Base-by-base conservation (phyloP, 805 yeast genomes). In the Candida fluviatilis region DNA sequence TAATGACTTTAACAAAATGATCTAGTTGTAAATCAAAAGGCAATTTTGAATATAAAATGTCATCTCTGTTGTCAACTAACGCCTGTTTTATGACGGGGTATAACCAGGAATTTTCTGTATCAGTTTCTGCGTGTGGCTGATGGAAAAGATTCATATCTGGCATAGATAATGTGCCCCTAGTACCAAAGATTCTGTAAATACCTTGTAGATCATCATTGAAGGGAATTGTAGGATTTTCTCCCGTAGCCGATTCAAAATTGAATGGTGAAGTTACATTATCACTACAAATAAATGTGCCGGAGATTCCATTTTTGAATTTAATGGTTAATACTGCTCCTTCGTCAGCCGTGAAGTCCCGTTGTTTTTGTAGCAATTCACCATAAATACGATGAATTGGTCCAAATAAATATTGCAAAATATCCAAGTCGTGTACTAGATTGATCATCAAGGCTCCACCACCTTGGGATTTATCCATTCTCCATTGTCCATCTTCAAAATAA, bases 361-460 rank as follows among this genome's bases (percentile, higher is more conserved):
- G 64, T 39, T 56, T 56, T 10, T 50, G 37, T 34, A 60, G 44
- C n/a, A 55, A 40, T 41, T 64, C 69, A 3, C 68, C 71, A 42
- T 61, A 64, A 3, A 65, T 62, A 33, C 51, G 54, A 14, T 55
- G 56, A 18, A 65, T 55, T 1, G 69, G 69, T 2, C 71, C 71
- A 35, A 65, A 51, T n/a, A 65, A 45, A 36, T 55, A 64, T 40
- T 62, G 64, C 35, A 65, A 50, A 18, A 64, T 43, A 39, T 65
- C 71, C 34, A 65, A 47, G 45, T 65, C 71, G 46, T 65, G 71
- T 27, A 65, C 57, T 39, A 65, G 50, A 43, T 65, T 65, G 30
- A 65, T 65, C 39, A 64, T 52, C 14, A 64, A 41, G 1, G 62
- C 55, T 3, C 71, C 71, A 2, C 70, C 69, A 1, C 71, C 71